These are phyloP conservation scores for Blepharisma stoltei DNA, from an alignment of 73 alveolate species.

Conservation along the genomic window DNA sequence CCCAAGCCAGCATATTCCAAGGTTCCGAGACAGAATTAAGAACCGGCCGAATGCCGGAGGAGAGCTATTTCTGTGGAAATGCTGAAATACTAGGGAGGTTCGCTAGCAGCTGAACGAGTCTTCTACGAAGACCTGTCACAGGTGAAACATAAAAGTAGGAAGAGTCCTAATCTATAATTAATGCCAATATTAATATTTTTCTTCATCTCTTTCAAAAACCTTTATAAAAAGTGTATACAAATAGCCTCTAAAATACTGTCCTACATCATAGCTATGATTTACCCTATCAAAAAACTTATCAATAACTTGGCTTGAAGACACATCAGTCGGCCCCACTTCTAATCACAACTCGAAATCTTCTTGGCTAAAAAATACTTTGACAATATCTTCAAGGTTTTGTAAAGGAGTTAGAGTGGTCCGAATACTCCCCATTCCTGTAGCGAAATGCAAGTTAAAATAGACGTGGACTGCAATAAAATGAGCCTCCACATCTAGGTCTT, in stretches of 20 bases:
- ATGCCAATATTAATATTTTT: too few relatives aligned
- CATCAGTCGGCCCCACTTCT: background rate
- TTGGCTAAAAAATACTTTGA: background rate
- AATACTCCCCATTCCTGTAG: too few relatives aligned
- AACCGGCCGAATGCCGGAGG: too few relatives aligned
- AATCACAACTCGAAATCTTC: conserved; percentile 8
- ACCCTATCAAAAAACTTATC: background rate
- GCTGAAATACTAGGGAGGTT: too few relatives aligned
- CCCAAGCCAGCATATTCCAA: too few relatives aligned
- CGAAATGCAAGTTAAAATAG: conserved; percentile 8
- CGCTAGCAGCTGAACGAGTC: too few relatives aligned
- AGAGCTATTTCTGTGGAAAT: too few relatives aligned
- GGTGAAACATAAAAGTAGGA: too few relatives aligned
- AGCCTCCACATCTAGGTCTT: background rate
- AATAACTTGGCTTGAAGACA: background rate
- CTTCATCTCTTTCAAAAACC: conserved; percentile 15
- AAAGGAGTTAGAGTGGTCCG: background rate
- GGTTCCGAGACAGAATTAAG: too few relatives aligned
- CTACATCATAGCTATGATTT: background rate
- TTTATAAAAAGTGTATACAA: background rate
- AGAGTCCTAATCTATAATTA: too few relatives aligned
- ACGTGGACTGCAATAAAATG: background rate
- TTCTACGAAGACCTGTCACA: too few relatives aligned
- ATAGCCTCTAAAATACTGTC: conserved; percentile 9
- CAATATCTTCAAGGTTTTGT: background rate